Evolutionary conservation across 495 filamentous ascomycete species (phyloP).

Genomic region (Massariosphaeria phaeospora): DNA sequence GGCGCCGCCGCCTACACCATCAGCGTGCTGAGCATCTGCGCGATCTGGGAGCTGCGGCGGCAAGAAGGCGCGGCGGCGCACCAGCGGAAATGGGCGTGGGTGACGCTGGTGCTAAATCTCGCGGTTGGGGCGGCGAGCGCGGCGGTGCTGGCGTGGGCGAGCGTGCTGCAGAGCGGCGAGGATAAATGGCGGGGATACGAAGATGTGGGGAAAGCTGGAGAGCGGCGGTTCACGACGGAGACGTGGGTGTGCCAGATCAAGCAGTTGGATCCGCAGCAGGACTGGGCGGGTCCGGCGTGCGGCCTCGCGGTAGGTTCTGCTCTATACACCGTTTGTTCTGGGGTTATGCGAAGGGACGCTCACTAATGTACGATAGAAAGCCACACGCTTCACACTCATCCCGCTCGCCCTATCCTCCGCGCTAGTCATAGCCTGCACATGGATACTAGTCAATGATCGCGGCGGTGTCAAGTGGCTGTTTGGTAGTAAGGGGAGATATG

Average conservation of each 20-base stretch:
- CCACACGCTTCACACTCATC: constrained; percentile 15
- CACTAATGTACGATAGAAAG: constrained; percentile 8
- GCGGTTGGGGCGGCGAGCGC: neutral
- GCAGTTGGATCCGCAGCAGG: neutral
- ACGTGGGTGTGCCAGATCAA: constrained; percentile 12
- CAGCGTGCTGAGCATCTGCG: neutral
- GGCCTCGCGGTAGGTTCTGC: constrained; percentile 6
- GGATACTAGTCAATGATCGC: constrained; percentile 8
- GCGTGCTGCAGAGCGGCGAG: constrained; percentile 6
- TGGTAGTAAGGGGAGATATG: constrained; percentile 17
- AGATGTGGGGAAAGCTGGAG: neutral
- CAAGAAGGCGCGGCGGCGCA: constrained; percentile 8
- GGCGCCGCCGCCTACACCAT: neutral
- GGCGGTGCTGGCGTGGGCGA: constrained; percentile 6
- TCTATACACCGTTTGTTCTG: neutral
- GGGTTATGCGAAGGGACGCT: neutral
- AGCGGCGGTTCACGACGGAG: constrained; percentile 8
- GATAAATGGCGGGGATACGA: constrained; percentile 3
- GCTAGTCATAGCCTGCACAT: constrained; percentile 1
- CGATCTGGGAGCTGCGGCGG: constrained; percentile 15
- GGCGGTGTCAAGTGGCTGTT: constrained; percentile 16
- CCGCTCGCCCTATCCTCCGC: constrained; percentile 7
- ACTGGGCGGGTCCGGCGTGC: constrained; percentile 16
- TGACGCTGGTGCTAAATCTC: neutral
- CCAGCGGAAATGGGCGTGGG: constrained; percentile 14